phyloP scores from a whole-genome alignment of 202 grass and related monocot species.

The Panicum hallii region DNA sequence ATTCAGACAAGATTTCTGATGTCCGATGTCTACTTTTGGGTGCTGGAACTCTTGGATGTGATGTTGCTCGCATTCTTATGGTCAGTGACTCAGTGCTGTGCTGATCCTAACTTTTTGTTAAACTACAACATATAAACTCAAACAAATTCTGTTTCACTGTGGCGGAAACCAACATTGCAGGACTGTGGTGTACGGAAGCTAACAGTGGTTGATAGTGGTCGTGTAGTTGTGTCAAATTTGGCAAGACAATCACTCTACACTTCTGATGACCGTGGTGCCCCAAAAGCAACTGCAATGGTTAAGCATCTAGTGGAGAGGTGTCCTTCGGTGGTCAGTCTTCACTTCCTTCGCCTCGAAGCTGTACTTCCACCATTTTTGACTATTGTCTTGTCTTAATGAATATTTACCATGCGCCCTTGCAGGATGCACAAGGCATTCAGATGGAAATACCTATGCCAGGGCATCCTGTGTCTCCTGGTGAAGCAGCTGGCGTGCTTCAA shows the following conservation, averaged over 20 bases:
- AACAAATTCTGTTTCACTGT: slow-evolving; percentile 4
- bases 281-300: slow-evolving; percentile 73
- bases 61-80: slow-evolving; percentile 98
- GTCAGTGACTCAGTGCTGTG: slow-evolving; percentile 65
- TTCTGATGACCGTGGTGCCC: slow-evolving; percentile 60
- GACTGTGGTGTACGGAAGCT: slow-evolving; percentile 84
- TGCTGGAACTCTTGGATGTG: slow-evolving; percentile 96
- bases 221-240: slow-evolving; percentile 88
- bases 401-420: slow-evolving; percentile 34
- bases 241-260: slow-evolving; percentile 94
- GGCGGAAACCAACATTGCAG: slow-evolving; percentile 54
- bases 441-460: slow-evolving; percentile 98
- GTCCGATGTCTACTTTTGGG: slow-evolving; percentile 81
- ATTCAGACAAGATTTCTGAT: slow-evolving; percentile 66
- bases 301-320: slow-evolving; percentile 69
- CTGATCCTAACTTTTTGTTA: slow-evolving; percentile 31
- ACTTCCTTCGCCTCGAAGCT: slow-evolving; percentile 1
- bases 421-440: slow-evolving; percentile 69
- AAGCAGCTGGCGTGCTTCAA: slow-evolving; percentile 62
- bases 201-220: slow-evolving; percentile 85
- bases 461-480: slow-evolving; percentile 72
- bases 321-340: slow-evolving; percentile 69
- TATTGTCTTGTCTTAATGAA: slow-evolving; percentile 11
- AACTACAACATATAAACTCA: slow-evolving; percentile 33
- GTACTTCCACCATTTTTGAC: background rate